Evolutionary conservation across 164 flowering plant species (phyloP).

Genomic region (Kalanchoe fedtschenkoi): DNA sequence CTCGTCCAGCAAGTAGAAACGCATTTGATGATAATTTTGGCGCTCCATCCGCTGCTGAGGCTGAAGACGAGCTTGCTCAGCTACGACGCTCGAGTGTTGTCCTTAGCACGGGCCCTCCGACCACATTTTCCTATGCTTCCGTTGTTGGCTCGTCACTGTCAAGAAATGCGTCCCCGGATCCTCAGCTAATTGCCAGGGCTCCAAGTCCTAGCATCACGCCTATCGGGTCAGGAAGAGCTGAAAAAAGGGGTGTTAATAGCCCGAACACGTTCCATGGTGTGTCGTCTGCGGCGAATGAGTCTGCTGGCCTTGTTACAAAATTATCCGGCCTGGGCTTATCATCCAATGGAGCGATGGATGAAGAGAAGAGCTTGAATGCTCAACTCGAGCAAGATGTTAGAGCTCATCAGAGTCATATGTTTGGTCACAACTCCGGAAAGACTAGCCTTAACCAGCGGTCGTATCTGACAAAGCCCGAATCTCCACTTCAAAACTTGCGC

Average conservation of each 20-base stretch:
- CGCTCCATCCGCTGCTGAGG: conserved; percentile 12
- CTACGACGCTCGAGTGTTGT: conserved; percentile 26
- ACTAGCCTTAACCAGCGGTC: conserved; percentile 28
- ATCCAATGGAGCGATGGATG: conserved; percentile 28
- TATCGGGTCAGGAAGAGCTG: conserved; percentile 54
- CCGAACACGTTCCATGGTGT: conserved; percentile 33
- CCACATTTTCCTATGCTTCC: conserved; percentile 58
- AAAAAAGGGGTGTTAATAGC: conserved; percentile 32
- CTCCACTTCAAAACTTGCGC: conserved; percentile 26
- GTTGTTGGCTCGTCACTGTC: conserved; percentile 55
- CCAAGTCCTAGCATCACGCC: conserved; percentile 69
- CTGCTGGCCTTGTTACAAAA: conserved; percentile 45
- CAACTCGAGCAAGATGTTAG: conserved; percentile 26
- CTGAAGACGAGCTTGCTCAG: conserved; percentile 38
- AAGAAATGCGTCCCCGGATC: conserved; percentile 66
- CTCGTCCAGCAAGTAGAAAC: conserved; percentile 68
- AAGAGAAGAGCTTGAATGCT: conserved; percentile 26
- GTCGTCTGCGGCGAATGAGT: conserved; percentile 27
- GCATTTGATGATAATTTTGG: conserved; percentile 48
- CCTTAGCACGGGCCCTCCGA: conserved; percentile 25
- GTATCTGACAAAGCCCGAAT: conserved; percentile 29
- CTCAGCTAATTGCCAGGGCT: conserved; percentile 49
- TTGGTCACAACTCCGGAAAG: conserved; percentile 33
- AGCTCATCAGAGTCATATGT: conserved; percentile 10
- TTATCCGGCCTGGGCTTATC: conserved; percentile 58